Conservation (phyloP, 2,329 filamentous ascomycete species). For the Phaeosphaeriaceae sp. region DNA sequence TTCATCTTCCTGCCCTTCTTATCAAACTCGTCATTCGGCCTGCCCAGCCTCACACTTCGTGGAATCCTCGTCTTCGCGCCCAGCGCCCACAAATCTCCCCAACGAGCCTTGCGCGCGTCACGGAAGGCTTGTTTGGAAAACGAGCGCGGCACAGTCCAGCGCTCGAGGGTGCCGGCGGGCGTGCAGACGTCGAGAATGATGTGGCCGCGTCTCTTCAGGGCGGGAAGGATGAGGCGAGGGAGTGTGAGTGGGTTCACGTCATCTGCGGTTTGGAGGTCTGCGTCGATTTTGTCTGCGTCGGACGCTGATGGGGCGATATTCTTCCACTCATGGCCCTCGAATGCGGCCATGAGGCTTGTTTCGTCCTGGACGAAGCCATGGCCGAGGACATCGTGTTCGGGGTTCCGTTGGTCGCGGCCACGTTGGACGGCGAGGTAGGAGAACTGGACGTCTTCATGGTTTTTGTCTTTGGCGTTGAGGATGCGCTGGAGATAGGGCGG, state of each 20-base stretch:
- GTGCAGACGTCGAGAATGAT: conserved; percentile 92
- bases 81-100: conserved; percentile 96
- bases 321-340: conserved; percentile 69
- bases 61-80: conserved; percentile 84
- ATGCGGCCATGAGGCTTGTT: conserved; percentile 69
- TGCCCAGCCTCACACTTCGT: conserved; percentile 68
- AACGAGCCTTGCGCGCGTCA: conserved; percentile 86
- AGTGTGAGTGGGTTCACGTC: conserved; percentile 66
- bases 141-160: conserved; percentile 88
- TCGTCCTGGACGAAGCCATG: conserved; percentile 57
- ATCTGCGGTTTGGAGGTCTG: conserved; percentile 34
- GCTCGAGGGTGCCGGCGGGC: conserved; percentile 81
- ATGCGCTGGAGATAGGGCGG: conserved; percentile 83
- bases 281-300: conserved; percentile 33
- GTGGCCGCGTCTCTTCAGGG: conserved; percentile 87
- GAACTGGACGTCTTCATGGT: conserved; percentile 90
- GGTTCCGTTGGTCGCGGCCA: conserved; percentile 66
- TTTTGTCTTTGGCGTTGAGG: conserved; percentile 71
- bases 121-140: conserved; percentile 84
- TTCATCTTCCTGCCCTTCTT: conserved; percentile 48
- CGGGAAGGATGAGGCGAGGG: conserved; percentile 78
- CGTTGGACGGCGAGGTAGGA: conserved; percentile 88
- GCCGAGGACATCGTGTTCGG: conserved; percentile 39
- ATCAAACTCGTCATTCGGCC: conserved; percentile 48
- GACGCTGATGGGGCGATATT: conserved; percentile 4